Percentiles rank a stretch among this genome's conserved stretches.
These are phyloP conservation scores for Porphyrellus sp. DNA, from an alignment of 1,284 basidiomycete species.

Conservation along the genomic window DNA sequence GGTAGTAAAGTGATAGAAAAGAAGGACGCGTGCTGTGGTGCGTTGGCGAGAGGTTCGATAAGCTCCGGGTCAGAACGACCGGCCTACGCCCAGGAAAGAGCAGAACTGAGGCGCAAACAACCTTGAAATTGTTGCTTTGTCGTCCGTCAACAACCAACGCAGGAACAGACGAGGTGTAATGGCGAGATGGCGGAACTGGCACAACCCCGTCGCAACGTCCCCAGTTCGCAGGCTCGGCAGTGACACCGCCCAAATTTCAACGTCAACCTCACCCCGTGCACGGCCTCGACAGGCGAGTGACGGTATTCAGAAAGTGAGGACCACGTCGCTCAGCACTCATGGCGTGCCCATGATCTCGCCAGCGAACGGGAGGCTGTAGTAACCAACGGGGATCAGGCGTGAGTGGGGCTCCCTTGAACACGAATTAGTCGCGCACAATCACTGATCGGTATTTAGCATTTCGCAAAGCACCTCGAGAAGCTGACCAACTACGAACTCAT, in stretches of 20 bases:
- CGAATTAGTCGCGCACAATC: background rate
- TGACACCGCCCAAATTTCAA: conserved; percentile 16
- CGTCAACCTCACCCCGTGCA: background rate
- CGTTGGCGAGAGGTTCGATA: conserved; percentile 37
- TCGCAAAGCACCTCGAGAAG: background rate
- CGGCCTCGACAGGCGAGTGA: too few relatives aligned
- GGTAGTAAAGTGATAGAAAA: conserved; percentile 30
- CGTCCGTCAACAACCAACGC: conserved; percentile 38
- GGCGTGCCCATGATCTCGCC: too few relatives aligned
- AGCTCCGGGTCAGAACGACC: conserved; percentile 34
- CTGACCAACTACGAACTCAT: background rate
- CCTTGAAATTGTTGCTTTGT: conserved; percentile 29
- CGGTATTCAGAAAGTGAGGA: too few relatives aligned
- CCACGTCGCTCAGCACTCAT: too few relatives aligned
- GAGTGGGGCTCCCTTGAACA: background rate
- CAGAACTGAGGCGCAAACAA: conserved; percentile 31
- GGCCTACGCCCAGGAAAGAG: conserved; percentile 30
- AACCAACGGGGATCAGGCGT: background rate
- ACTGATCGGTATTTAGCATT: background rate
- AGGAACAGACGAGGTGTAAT: conserved; percentile 22
- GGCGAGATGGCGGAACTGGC: conserved; percentile 13
- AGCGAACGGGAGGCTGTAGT: too few relatives aligned
- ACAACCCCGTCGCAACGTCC: conserved; percentile 15
- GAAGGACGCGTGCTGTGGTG: conserved; percentile 45
- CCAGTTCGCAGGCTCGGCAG: conserved; percentile 30